Evolutionary conservation across 2,329 filamentous ascomycete species (phyloP), one percentile per base, ranked within the genome.

Genomic region (Diaporthe ampelina): DNA sequence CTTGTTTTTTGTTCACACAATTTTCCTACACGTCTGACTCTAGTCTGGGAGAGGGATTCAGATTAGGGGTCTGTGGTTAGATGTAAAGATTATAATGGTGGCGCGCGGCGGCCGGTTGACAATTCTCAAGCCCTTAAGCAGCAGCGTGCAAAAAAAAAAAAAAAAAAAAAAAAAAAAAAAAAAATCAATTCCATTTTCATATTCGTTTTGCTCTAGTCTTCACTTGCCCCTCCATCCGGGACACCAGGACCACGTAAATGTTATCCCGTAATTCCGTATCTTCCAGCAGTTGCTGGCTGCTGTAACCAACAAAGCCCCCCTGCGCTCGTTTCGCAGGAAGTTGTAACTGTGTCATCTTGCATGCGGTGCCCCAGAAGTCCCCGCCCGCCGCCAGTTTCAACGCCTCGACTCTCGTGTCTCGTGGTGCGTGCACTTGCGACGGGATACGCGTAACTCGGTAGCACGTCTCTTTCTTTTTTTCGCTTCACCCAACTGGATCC

Each of bases 331-430:
- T 68, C 63, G 63, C 29, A 52, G 19, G 11, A 68, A 54, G 63
- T 52, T 68, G 63, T 68, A 54, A 68, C 63, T 68, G 63, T 56
- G 61, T 59, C 71, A 54, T 45, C 24, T 45, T 48, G 37, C 54
- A 68, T 59, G 37, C 21, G n/a, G n/a, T 29, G 43, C 61, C 43
- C 43, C 61, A 48, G 21, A 50, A 19, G 43, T 17, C 45, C 35
- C 57, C 59, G 45, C 35, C 68, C 45, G 40, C 50, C 58, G 37
- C 70, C 21, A 21, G 58, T 52, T 52, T 65, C 59, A 72, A 61
- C 56, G 48, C 32, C 63, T 37, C 56, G 19, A 21, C 19, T n/a
- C 29, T 67, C 45, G 61, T 29, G 37, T 40, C 40, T 45, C 24
- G 24, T 63, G 59, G 24, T 45, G 58, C 59, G 63, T 68, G n/a